phyloP scores from a whole-genome alignment of 192 early-diverging fungal species.

The Podila epigama region DNA sequence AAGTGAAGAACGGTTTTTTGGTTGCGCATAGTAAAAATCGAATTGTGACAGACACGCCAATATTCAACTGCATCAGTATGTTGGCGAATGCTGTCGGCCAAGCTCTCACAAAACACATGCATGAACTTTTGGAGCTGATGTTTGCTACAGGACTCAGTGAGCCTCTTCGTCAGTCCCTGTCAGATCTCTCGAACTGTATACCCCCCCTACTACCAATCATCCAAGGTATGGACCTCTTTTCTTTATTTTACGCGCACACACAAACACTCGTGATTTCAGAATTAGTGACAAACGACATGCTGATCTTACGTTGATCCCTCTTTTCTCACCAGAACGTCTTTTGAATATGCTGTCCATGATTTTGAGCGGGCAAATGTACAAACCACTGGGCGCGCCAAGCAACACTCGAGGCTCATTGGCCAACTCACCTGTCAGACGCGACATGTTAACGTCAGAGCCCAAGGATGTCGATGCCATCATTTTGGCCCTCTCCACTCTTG shows the following conservation, averaged over 20 bases:
- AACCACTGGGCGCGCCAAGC: constrained; percentile 74
- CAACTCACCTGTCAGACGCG: constrained; percentile 39
- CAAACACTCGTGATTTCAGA: too few species aligned
- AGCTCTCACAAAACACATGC: constrained; percentile 86
- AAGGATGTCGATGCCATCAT: constrained; percentile 80
- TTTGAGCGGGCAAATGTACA: constrained; percentile 81
- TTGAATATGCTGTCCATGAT: constrained; percentile 90
- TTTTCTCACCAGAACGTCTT: constrained; percentile 67
- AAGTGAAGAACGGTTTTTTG: too few species aligned
- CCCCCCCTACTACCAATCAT: constrained; percentile 82
- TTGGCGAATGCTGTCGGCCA: constrained; percentile 91
- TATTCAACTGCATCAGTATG: constrained; percentile 88
- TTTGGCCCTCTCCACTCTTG: constrained; percentile 83
- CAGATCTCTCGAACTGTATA: constrained; percentile 82
- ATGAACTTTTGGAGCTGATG: constrained; percentile 90
- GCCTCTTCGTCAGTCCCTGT: constrained; percentile 80
- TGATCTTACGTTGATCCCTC: neutral
- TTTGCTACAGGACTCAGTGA: constrained; percentile 88
- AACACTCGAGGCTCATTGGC: constrained; percentile 2
- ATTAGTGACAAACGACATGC: neutral
- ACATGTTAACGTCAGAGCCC: constrained; percentile 53
- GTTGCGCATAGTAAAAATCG: constrained; percentile 52
- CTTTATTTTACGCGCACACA: neutral
- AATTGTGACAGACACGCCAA: constrained; percentile 65
- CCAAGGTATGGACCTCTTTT: constrained; percentile 66